These are phyloP conservation scores for Lathyrus oleraceus DNA, from an alignment of 306 rosid genomes.

Conservation along the genomic window DNA sequence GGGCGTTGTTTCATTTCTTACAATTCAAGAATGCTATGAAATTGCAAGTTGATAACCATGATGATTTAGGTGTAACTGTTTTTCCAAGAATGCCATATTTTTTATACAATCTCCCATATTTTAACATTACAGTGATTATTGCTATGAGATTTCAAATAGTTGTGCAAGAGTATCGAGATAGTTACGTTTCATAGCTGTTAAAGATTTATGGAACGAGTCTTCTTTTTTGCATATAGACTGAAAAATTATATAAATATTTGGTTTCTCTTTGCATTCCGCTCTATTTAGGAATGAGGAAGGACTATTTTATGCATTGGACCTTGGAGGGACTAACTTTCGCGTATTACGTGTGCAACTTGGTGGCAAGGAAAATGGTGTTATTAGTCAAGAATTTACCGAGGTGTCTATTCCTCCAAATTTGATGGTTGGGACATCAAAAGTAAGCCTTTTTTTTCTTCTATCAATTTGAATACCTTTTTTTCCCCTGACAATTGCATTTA, in stretches of 20 bases:
- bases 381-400: conserved; percentile 68
- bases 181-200: background rate
- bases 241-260: background rate
- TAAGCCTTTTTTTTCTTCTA: conserved; percentile 45
- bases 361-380: conserved; percentile 65
- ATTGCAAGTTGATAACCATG: background rate
- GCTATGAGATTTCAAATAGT: background rate
- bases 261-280: conserved; percentile 11
- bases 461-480: conserved; percentile 1
- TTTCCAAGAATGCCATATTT: conserved; percentile 4
- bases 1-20: background rate
- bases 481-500: background rate
- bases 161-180: background rate
- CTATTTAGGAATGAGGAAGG: conserved; percentile 75
- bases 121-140: background rate
- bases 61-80: background rate
- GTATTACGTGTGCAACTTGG: conserved; percentile 88
- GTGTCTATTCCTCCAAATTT: conserved; percentile 79
- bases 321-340: conserved; percentile 97
- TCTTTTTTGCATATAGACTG: background rate
- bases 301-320: conserved; percentile 88
- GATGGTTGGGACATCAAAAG: conserved; percentile 79
- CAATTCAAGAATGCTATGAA: background rate
- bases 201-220: background rate
- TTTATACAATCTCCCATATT: background rate